A percentile compares a stretch with the other conserved stretches of the same genome.
Conservation (phyloP, 768 basidiomycete genomes). For the Boletus sp. region DNA sequence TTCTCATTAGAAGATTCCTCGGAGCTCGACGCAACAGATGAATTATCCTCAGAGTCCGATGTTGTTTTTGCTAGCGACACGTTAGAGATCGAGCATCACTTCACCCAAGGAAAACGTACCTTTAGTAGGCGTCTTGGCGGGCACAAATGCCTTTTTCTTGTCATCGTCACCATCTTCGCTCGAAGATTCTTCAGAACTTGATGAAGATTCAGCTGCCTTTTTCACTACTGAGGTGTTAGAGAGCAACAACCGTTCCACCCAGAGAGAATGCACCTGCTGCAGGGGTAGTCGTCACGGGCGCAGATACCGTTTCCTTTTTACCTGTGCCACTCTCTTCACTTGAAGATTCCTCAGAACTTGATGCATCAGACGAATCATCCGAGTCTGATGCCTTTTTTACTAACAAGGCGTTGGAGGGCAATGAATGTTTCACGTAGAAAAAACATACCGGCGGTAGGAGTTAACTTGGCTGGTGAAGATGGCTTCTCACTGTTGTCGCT, state of each 20-base stretch:
- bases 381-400: constrained; percentile 1
- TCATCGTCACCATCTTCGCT: neutral
- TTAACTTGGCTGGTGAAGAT: neutral
- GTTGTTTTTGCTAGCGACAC: neutral
- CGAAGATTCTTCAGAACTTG: constrained; percentile 1
- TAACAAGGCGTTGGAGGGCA: neutral
- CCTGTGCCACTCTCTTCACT: neutral
- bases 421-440: neutral
- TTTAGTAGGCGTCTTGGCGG: constrained; percentile 46
- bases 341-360: constrained; percentile 14
- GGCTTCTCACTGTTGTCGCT: constrained; percentile 4
- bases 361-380: constrained; percentile 2
- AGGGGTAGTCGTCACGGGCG: constrained; percentile 41
- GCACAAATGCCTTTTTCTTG: neutral
- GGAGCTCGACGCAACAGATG: constrained; percentile 10
- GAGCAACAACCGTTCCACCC: accelerated
- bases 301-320: constrained; percentile 16
- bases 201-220: neutral
- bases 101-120: constrained; percentile 7
- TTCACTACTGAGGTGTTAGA: neutral
- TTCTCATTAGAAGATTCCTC: constrained; percentile 9
- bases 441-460: neutral
- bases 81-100: neutral
- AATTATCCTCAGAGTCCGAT: neutral
- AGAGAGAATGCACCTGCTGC: constrained; percentile 26